phyloP scores from a whole-genome alignment of 2,329 filamentous ascomycete genomes.

The Exophiala mesophila region DNA sequence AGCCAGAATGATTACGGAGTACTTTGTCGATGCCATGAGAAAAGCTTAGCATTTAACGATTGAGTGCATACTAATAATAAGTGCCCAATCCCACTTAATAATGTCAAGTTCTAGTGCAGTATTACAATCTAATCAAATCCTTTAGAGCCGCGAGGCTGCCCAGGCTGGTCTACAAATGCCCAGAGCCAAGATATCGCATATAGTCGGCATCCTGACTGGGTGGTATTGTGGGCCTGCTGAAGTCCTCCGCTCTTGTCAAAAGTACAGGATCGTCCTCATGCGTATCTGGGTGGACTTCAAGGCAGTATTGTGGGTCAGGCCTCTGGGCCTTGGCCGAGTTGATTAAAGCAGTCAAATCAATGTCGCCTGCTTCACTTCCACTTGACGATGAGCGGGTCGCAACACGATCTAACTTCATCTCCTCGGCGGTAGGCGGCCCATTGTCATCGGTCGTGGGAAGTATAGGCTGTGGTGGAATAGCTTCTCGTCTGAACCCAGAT shows the following conservation, averaged over 20 bases:
- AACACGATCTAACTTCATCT: too few relatives aligned
- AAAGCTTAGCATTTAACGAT: too few relatives aligned
- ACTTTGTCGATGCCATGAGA: too few relatives aligned
- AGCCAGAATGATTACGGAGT: too few relatives aligned
- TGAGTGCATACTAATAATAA: too few relatives aligned
- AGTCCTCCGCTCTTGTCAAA: neutral
- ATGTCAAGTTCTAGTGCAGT: too few relatives aligned
- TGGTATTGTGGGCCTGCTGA: neutral
- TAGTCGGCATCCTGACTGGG: neutral
- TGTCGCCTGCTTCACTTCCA: neutral
- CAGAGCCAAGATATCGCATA: neutral
- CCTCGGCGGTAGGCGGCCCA: too few relatives aligned
- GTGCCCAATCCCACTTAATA: too few relatives aligned
- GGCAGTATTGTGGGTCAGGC: neutral
- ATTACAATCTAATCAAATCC: too few relatives aligned
- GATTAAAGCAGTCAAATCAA: neutral
- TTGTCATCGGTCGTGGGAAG: neutral
- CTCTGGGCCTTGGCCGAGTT: neutral
- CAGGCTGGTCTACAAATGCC: too few relatives aligned
- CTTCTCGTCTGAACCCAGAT: neutral
- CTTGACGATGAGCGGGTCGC: too few relatives aligned
- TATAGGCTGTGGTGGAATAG: neutral
- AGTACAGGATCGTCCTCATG: neutral
- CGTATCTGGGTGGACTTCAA: neutral
- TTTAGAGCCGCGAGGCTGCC: too few relatives aligned